phyloP scores from a whole-genome alignment of 2,329 filamentous ascomycete species.

The Emmonsia crescens region DNA sequence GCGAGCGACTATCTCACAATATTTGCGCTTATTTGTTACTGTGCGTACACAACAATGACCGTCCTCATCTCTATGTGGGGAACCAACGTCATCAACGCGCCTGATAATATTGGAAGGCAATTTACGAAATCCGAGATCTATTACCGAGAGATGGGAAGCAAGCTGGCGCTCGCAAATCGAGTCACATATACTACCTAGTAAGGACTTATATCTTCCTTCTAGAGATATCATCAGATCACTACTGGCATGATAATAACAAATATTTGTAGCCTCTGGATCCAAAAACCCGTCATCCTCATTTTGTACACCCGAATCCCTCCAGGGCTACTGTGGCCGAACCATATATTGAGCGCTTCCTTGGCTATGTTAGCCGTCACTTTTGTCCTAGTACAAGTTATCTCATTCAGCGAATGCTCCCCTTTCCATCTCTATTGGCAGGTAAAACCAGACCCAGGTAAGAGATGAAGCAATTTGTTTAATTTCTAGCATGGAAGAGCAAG shows the following conservation, averaged over 20 bases:
- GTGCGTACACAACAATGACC: neutral
- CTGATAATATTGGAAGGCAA: neutral
- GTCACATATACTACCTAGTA: slow-evolving; percentile 16
- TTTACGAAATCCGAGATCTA: neutral
- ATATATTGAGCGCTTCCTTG: slow-evolving; percentile 18
- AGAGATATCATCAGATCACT: neutral
- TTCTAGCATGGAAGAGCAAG: neutral
- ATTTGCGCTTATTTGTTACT: slow-evolving; percentile 3
- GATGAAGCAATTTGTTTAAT: neutral
- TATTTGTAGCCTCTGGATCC: slow-evolving; percentile 14
- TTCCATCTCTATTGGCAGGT: slow-evolving; percentile 49
- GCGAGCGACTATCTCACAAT: slow-evolving; percentile 8
- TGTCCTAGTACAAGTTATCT: slow-evolving; percentile 23
- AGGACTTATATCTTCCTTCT: neutral
- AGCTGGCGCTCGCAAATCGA: slow-evolving; percentile 14
- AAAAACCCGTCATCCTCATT: slow-evolving; percentile 17
- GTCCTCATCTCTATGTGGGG: slow-evolving; percentile 6
- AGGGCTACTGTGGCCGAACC: slow-evolving; percentile 12
- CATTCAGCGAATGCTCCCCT: slow-evolving; percentile 33
- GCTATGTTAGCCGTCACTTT: slow-evolving; percentile 23
- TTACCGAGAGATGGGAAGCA: slow-evolving; percentile 14
- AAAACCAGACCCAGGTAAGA: slow-evolving; percentile 30
- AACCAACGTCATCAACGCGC: slow-evolving; percentile 1
- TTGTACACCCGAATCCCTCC: slow-evolving; percentile 17
- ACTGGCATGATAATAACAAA: neutral